Evolutionary conservation across 192 early-diverging fungal species (phyloP), one percentile per base, ranked within the genome.

Genomic region (Hyaloraphidium curvatum): DNA sequence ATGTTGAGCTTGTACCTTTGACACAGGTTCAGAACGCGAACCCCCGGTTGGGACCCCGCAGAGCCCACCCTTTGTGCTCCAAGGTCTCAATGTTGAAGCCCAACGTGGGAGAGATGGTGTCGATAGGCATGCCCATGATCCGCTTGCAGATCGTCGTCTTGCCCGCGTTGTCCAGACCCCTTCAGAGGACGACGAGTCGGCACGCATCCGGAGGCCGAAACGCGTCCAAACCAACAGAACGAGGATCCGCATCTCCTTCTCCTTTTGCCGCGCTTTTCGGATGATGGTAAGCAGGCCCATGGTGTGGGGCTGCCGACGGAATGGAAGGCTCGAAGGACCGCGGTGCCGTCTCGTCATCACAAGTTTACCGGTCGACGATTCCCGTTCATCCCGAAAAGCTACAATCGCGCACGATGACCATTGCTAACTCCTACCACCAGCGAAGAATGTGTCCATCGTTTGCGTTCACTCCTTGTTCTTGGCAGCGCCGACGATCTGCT

Each of bases 61-160:
- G 25, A 31, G 50, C 27, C 17, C 66, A 83, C 76, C 66, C 74
- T n/a, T 80, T 77, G 62, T 89, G 82, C 28, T 82, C 83, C 16
- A 96, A 57, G 0, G 95, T 96, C 48, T 89, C 89, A 62, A 99
- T 99, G 61, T 95, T 91, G 62, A 99, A 99, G 11, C 95, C 95
- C 9, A 99, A 74, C 0, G 92, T 96, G 3, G 93, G 93, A 19
- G 90, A 87, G 52, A 97, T 85, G 2, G 78, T 83, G 56, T 80
- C 76, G 39, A 90, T 89, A 51, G 79, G 76, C 55, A 95, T 87
- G 39, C 90, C 90, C 70, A 86, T 94, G 62, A 99, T 81, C 3
- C 85, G 71, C 63, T 96, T 94, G 40, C 96, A 69, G 51, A 96
- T 94, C 4, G 95, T 99, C 0, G 95, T 99, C 59, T 99, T 99